Evolutionary conservation across 1,284 basidiomycete species (phyloP), one percentile per base, ranked within the genome.

Genomic region (Moesziomyces globuligerus): DNA sequence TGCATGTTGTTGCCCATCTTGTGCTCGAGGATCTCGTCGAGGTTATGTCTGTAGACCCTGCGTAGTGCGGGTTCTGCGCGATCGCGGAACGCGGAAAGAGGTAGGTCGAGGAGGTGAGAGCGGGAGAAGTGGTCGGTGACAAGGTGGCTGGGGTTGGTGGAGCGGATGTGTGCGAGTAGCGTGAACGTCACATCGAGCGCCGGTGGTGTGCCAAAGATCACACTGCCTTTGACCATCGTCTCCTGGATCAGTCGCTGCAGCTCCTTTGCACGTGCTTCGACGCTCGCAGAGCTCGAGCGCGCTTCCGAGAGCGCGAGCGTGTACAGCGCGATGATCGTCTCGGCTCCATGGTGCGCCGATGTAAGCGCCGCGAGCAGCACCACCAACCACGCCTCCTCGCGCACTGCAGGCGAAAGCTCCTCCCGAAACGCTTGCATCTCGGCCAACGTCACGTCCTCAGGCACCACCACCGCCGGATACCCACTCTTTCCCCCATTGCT

Each of bases 21-120:
- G 0, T 21, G 18, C 3, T 48, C 39, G 0, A 59, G 34, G 29
- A 71, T 71, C 1, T 44, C 20, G 25, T 29, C 34, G 8, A 71
- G 49, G 50, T 71, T 71, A 47, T 71, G 68, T 8, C 25, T n/a
- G 50, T 71, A 71, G 4, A 71, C 44, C 4, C 52, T 20, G 5
- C 20, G 6, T 0, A 67, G 29, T 3, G 64, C 52, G 13, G 48
- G 28, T 3, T 40, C 2, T 0, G 64, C 56, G 0, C 34, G 48
- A 0, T n/a, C 17, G 2, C 21, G 15, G 10, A 67, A 53, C 18
- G 47, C 26, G 1, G 42, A 40, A n/a, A 67, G 36, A 10, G 51
- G 38, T 3, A 29, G 7, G 3, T 11, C 4, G 13, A 66, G 3
- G 8, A n/a, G 8, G 10, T 32, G 5, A 3, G 32, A 3, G 0